Evolutionary conservation across 495 filamentous ascomycete genomes (phyloP), one percentile per base, ranked within the genome.

Genomic region (Staphylotrichum longicolle): DNA sequence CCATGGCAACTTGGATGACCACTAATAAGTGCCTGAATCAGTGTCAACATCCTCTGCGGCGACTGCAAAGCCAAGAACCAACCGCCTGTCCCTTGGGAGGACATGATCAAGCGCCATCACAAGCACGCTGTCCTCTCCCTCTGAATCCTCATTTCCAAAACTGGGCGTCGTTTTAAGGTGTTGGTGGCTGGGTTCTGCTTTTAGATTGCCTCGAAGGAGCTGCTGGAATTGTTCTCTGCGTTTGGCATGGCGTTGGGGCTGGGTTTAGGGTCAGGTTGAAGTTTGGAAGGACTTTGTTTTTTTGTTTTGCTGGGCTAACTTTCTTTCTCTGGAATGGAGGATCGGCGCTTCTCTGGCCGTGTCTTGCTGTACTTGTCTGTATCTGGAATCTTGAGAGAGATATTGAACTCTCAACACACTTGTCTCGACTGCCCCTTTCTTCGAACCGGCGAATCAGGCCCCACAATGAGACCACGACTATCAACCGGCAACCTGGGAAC

Each of bases 61-160:
- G 65, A 70, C 50, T 72, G 69, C 63, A 68, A 64, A 20, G 39
- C 33, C 57, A 68, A 55, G 54, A 44, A 27, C 8, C 44, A 41
- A 12, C 61, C 51, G 12, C 57, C 59, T 9, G 54, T 45, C 4
- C 50, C 68, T 5, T 70, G 69, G 69, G 67, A 68, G 41, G 14
- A 37, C 46, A 52, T 70, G 63, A 69, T 71, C 45, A 59, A 57
- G 41, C 62, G 62, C 10, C 55, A 51, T 8, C 20, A n/a, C 34
- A 47, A 58, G 42, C 61, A 34, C n/a, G 12, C 27, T 14, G 11
- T 34, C 15, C 3, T 40, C 15, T 39, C n/a, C 14, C 7, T 57
- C 6, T 59, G 11, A 59, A 3, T 27, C 9, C 20, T 20, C 9
- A 1, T 27, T 27, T 27, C 20, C 20, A 27, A 27, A 27, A 27